phyloP scores from a whole-genome alignment of 805 yeast species.

The Candida vaughaniae region DNA sequence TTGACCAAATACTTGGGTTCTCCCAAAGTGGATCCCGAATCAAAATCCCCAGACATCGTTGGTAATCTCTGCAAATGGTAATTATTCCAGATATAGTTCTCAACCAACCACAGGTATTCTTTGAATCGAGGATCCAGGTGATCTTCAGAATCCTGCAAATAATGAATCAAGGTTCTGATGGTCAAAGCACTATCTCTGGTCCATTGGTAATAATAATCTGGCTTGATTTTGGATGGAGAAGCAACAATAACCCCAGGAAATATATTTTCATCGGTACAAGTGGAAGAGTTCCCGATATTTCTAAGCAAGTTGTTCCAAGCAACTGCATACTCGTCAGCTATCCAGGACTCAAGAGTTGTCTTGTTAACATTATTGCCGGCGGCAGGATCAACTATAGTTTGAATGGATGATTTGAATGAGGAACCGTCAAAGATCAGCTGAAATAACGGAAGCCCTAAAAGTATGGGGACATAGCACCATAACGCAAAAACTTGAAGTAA shows the following conservation, averaged over 20 bases:
- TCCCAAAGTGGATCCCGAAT: constrained; percentile 67
- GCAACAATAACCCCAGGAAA: constrained; percentile 78
- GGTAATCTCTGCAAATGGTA: constrained; percentile 59
- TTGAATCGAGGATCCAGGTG: constrained; percentile 2
- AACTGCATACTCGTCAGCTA: constrained; percentile 36
- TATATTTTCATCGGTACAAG: constrained; percentile 24
- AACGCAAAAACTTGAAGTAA: no score
- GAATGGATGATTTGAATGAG: no score
- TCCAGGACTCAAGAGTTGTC: constrained; percentile 51
- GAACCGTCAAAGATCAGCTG: no score
- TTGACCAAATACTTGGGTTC: constrained; percentile 85
- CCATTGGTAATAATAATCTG: constrained; percentile 91
- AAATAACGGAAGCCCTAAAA: not conserved
- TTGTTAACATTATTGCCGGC: constrained; percentile 37
- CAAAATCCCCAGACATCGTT: constrained; percentile 49
- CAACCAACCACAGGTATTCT: constrained; percentile 31
- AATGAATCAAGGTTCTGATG: constrained; percentile 59
- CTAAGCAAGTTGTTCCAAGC: constrained; percentile 13
- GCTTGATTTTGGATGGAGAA: constrained; percentile 67
- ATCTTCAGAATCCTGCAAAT: constrained; percentile 41
- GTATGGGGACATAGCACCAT: not conserved
- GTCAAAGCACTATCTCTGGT: constrained; percentile 86
- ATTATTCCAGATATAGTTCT: constrained; percentile 62
- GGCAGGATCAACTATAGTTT: constrained; percentile 8
- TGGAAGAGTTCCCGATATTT: constrained; percentile 14